phyloP scores from a whole-genome alignment of 345 rosid species.

The Salix suchowensis region DNA sequence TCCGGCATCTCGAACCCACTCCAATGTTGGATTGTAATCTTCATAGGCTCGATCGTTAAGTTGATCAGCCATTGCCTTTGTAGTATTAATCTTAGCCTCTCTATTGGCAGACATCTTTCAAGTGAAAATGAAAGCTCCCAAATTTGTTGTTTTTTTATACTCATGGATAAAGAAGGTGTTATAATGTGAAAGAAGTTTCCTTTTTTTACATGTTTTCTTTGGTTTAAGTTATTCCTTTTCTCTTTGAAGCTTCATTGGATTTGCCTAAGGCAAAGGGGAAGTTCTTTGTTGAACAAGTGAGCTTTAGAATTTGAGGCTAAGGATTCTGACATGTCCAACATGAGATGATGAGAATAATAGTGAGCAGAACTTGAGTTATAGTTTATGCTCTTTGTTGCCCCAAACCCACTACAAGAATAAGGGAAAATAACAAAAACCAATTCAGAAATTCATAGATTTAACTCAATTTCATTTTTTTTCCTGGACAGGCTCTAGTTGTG shows the following conservation, averaged over 20 bases:
- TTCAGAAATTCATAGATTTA: too few relatives aligned
- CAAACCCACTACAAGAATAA: too few relatives aligned
- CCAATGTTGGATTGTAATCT: constrained; percentile 30
- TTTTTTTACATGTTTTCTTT: neutral
- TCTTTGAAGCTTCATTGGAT: neutral
- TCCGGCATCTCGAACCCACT: constrained; percentile 27
- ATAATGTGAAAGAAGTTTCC: neutral
- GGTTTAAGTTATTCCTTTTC: neutral
- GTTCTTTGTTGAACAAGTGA: too few relatives aligned
- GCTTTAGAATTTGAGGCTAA: too few relatives aligned
- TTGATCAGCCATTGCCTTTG: neutral
- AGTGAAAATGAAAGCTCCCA: neutral
- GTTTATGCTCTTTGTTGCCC: too few relatives aligned
- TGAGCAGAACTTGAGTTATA: too few relatives aligned
- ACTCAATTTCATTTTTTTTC: too few relatives aligned
- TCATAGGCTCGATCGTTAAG: constrained; percentile 18
- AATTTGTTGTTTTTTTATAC: neutral
- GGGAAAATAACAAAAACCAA: too few relatives aligned
- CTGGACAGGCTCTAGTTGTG: too few relatives aligned
- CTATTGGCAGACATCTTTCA: neutral
- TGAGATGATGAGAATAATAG: too few relatives aligned
- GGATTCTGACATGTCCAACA: too few relatives aligned
- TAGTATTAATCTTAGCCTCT: neutral
- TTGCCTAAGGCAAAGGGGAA: too few relatives aligned
- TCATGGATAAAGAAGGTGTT: neutral